Percentiles rank a stretch among this genome's conserved stretches.
phyloP scores from a whole-genome alignment of 345 rosid species.

The Gossypium anomalum region DNA sequence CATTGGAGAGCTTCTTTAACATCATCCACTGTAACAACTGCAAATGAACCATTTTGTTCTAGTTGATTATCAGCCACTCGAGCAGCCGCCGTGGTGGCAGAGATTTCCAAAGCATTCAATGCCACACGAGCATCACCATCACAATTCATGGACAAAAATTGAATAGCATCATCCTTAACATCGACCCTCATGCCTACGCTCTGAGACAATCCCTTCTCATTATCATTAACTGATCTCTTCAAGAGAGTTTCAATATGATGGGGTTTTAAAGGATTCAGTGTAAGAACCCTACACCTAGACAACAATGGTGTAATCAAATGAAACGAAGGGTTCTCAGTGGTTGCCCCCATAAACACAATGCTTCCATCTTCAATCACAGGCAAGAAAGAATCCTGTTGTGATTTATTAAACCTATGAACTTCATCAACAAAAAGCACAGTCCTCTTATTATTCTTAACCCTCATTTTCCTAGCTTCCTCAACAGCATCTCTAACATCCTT shows the following conservation, averaged over 20 bases:
- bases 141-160: constrained; percentile 54
- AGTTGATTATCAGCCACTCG: constrained; percentile 18
- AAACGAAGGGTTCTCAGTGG: constrained; percentile 86
- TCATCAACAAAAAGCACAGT: constrained; percentile 80
- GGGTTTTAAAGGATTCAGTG: constrained; percentile 61
- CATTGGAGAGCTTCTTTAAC: constrained; percentile 78
- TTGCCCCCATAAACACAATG: constrained; percentile 74
- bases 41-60: constrained; percentile 10
- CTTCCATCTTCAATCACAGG: constrained; percentile 86
- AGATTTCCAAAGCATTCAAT: constrained; percentile 63
- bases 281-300: constrained; percentile 68
- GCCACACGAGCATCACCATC: constrained; percentile 90
- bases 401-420: constrained; percentile 77
- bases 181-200: constrained; percentile 27
- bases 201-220: constrained; percentile 40
- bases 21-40: constrained; percentile 46
- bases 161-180: constrained; percentile 44
- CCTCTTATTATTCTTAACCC: constrained; percentile 33
- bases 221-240: constrained; percentile 43
- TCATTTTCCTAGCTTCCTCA: constrained; percentile 55
- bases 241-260: constrained; percentile 45
- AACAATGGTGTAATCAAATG: constrained; percentile 75
- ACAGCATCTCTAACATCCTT: constrained; percentile 79
- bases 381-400: constrained; percentile 81
- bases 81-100: constrained; percentile 55